Conservation (phyloP, 2,329 filamentous ascomycete genomes). For the Ceratocystis diversiconidia region DNA sequence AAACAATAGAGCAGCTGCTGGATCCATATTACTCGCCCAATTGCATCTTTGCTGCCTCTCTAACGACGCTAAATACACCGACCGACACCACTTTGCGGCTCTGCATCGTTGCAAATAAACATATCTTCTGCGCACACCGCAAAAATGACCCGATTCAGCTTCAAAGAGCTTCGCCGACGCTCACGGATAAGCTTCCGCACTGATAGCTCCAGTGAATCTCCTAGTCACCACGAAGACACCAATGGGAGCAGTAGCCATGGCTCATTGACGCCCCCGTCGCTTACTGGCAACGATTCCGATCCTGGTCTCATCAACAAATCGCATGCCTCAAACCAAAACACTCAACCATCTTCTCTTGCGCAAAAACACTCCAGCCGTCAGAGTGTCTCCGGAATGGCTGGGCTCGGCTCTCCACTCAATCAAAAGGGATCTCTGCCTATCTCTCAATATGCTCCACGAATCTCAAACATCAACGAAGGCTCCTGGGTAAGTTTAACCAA, state of each 20-base stretch:
- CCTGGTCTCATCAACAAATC: conserved; percentile 34
- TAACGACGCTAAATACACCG: not conserved
- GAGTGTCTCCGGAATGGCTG: conserved; percentile 51
- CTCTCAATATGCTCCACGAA: conserved; percentile 67
- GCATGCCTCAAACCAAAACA: not conserved
- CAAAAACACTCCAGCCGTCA: conserved; percentile 28
- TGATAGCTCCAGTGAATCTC: conserved; percentile 46
- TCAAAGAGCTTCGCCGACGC: conserved; percentile 60
- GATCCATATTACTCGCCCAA: not conserved
- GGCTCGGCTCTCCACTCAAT: conserved; percentile 39
- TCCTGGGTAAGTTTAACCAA: conserved; percentile 54
- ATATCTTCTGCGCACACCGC: not conserved
- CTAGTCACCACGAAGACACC: conserved; percentile 39
- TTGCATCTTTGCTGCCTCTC: not conserved
- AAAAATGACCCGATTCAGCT: conserved; percentile 23
- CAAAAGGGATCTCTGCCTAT: conserved; percentile 45
- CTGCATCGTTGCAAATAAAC: not conserved
- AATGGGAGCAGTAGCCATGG: conserved; percentile 42
- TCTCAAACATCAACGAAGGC: conserved; percentile 66
- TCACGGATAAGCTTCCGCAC: conserved; percentile 62
- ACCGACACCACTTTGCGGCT: not conserved
- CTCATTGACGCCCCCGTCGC: conserved; percentile 61
- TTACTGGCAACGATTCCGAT: conserved; percentile 46
- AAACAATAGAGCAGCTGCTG: not conserved
- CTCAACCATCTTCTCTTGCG: not conserved